These are phyloP conservation scores for Postia placenta DNA, from an alignment of 768 basidiomycete genomes.

Conservation along the genomic window DNA sequence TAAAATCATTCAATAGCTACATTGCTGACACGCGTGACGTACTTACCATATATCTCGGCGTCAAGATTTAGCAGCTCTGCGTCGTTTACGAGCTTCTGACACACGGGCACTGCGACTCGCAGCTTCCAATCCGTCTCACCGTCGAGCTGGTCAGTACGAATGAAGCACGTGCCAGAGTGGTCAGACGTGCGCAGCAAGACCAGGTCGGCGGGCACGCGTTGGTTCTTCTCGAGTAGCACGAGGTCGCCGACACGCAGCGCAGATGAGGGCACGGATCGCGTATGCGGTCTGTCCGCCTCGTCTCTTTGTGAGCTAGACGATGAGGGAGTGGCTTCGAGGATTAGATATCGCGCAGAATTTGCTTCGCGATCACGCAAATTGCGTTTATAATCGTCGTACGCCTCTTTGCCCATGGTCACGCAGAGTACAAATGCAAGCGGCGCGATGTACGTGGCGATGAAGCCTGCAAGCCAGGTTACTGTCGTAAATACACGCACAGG, in stretches of 20 bases:
- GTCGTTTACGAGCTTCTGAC: slow-evolving; percentile 68
- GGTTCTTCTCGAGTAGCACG: slow-evolving; percentile 91
- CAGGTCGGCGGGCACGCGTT: slow-evolving; percentile 92
- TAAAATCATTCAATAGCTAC: slow-evolving; percentile 1
- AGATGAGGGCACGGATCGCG: slow-evolving; percentile 82
- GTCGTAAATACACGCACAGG: background rate
- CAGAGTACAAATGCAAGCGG: slow-evolving; percentile 92
- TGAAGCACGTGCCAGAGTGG: slow-evolving; percentile 89
- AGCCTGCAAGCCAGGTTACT: slow-evolving; percentile 45
- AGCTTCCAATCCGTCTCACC: slow-evolving; percentile 99
- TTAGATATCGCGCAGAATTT: slow-evolving; percentile 87
- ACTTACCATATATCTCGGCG: slow-evolving; percentile 85
- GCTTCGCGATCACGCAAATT: slow-evolving; percentile 89
- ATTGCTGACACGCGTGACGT: background rate
- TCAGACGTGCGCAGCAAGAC: slow-evolving; percentile 87
- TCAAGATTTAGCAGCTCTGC: slow-evolving; percentile 52
- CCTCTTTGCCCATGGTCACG: slow-evolving; percentile 98
- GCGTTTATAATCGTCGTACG: slow-evolving; percentile 96
- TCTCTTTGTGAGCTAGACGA: slow-evolving; percentile 16
- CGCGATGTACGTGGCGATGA: slow-evolving; percentile 92
- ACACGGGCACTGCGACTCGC: slow-evolving; percentile 79
- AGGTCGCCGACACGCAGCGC: slow-evolving; percentile 88
- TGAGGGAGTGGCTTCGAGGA: slow-evolving; percentile 52
- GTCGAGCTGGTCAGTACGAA: slow-evolving; percentile 95
- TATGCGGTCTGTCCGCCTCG: slow-evolving; percentile 23